phyloP scores from a whole-genome alignment of 164 flowering plant genomes.

The Macadamia integrifolia region DNA sequence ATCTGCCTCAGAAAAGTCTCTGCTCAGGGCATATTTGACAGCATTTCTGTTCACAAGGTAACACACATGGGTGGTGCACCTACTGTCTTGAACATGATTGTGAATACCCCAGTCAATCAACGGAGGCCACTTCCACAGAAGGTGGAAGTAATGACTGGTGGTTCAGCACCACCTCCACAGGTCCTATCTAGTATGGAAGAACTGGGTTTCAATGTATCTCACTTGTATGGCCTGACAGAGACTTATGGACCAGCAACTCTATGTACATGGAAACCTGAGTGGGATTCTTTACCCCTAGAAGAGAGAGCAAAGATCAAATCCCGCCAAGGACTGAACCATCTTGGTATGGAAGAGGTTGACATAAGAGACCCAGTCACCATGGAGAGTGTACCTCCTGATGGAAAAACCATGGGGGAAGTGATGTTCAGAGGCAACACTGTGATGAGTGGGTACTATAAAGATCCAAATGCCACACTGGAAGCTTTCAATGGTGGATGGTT shows the following conservation, averaged over 20 bases:
- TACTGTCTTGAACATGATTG: slow-evolving; percentile 54
- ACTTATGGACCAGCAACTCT: slow-evolving; percentile 51
- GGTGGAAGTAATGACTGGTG: slow-evolving; percentile 51
- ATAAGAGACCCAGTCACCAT: slow-evolving; percentile 55
- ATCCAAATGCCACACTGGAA: slow-evolving; percentile 35
- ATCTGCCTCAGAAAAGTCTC: slow-evolving; percentile 49
- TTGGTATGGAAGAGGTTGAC: slow-evolving; percentile 45
- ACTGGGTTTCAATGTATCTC: slow-evolving; percentile 46
- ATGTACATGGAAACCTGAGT: slow-evolving; percentile 38
- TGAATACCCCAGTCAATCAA: slow-evolving; percentile 27
- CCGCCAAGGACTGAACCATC: slow-evolving; percentile 30
- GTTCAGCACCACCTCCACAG: slow-evolving; percentile 34
- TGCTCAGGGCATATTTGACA: slow-evolving; percentile 44
- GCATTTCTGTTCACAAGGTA: slow-evolving; percentile 44
- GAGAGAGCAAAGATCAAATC: slow-evolving; percentile 21
- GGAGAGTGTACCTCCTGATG: slow-evolving; percentile 57
- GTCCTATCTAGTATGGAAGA: slow-evolving; percentile 32
- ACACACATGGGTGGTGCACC: slow-evolving; percentile 81
- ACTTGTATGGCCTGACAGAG: slow-evolving; percentile 72
- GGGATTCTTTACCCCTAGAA: slow-evolving; percentile 24
- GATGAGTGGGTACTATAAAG: slow-evolving; percentile 62
- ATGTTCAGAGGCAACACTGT: slow-evolving; percentile 68
- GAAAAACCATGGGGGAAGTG: slow-evolving; percentile 63
- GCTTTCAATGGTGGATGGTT: slow-evolving; percentile 62
- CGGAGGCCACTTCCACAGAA: slow-evolving; percentile 22